Evolutionary conservation across 345 rosid species (phyloP).

Genomic region (Moricandia moricandioides): DNA sequence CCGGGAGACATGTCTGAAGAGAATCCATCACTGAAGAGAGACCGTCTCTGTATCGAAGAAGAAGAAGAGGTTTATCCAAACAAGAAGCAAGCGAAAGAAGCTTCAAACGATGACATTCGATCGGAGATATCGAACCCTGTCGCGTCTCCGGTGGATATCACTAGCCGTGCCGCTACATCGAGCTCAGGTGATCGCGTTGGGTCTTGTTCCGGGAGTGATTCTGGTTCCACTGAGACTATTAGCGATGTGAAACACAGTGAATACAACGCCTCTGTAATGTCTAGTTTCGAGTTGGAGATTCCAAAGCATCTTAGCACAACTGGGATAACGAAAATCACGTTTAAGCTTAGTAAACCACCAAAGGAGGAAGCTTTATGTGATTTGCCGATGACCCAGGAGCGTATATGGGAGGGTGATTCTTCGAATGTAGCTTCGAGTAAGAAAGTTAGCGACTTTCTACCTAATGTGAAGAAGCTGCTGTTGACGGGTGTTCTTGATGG

Average conservation of each 20-base stretch:
- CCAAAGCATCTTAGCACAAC: conserved; percentile 76
- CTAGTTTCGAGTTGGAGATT: conserved; percentile 71
- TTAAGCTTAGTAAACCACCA: conserved; percentile 66
- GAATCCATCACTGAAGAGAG: conserved; percentile 43
- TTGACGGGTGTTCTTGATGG: conserved; percentile 61
- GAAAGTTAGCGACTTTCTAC: conserved; percentile 67
- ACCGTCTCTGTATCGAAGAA: conserved; percentile 36
- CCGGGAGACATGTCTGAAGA: conserved; percentile 30
- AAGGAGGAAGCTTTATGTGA: conserved; percentile 41
- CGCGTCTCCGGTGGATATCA: conserved; percentile 51
- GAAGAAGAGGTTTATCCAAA: conserved; percentile 26
- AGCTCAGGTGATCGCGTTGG: conserved; percentile 30
- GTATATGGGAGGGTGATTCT: neutral
- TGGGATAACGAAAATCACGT: conserved; percentile 80
- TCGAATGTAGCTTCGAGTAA: conserved; percentile 36
- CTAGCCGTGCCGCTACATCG: too few relatives aligned
- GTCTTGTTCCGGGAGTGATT: conserved; percentile 29
- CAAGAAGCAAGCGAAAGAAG: conserved; percentile 64
- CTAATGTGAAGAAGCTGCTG: conserved; percentile 75
- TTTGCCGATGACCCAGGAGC: conserved; percentile 1
- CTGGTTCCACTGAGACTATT: conserved; percentile 44
- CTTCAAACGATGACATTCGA: conserved; percentile 56
- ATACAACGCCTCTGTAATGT: conserved; percentile 32
- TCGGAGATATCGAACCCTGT: conserved; percentile 82
- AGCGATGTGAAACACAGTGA: too few relatives aligned